Evolutionary conservation across 257 asterid genomes (phyloP).

Genomic region (Ilex aquifolium): DNA sequence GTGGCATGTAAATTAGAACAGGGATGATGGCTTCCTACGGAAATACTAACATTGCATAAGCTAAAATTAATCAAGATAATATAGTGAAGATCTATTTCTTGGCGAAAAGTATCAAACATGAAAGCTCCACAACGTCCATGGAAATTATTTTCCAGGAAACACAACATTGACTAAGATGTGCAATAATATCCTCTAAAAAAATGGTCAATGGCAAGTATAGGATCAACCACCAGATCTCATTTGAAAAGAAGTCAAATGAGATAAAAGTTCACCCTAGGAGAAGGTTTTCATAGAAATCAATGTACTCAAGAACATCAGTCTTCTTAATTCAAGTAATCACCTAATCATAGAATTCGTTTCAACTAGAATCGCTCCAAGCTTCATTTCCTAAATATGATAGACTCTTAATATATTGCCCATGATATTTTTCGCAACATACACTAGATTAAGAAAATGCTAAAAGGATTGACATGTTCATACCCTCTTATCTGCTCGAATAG

Average conservation of each 20-base stretch:
- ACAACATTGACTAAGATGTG: background rate
- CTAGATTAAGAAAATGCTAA: background rate
- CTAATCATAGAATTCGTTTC: background rate
- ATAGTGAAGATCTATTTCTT: background rate
- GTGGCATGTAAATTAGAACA: background rate
- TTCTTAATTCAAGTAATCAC: background rate
- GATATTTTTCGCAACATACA: background rate
- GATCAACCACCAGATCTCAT: background rate
- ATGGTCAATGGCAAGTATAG: background rate
- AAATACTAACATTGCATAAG: conserved; percentile 5
- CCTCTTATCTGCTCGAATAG: conserved; percentile 92
- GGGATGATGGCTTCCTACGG: conserved; percentile 1
- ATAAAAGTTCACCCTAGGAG: background rate
- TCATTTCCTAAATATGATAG: no score
- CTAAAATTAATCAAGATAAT: conserved; percentile 6
- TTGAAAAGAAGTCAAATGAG: background rate
- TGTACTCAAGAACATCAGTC: background rate
- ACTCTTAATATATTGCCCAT: background rate
- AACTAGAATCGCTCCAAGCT: background rate
- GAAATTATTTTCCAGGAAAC: background rate
- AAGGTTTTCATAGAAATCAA: background rate
- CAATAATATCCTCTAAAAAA: background rate
- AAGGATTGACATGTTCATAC: conserved; percentile 34
- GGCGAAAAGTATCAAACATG: conserved; percentile 4
- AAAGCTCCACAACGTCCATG: conserved; percentile 3